Base-by-base conservation (phyloP, 306 rosid genomes). In the Fragaria nilgerrensis region DNA sequence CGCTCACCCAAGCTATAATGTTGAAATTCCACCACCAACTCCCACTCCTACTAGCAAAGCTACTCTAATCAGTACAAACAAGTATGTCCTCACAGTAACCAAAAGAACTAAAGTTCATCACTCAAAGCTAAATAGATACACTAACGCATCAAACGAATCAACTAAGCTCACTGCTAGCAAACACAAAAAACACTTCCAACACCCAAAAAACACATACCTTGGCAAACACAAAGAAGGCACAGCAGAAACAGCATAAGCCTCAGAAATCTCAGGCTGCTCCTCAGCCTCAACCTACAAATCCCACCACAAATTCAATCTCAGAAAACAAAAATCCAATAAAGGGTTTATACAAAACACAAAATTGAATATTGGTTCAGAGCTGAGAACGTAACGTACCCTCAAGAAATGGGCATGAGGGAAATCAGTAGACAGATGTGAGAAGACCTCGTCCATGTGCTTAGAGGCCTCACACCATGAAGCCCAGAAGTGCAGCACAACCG, bases 401-500 rank as follows among this genome's bases (percentile, higher is more conserved):
- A 89, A 73, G 91, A 95, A 92, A 52, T 84, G 88, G 44, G 90
- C 83, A 5, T 76, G 87, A 68, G 98, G 98, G 77, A 92, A 89
- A 87, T 95, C 98, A 7, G 88, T 86, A 81, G 96, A 81, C 48
- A 95, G 88, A 80, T 88, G 98, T 29, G 92, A 82, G 75, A 90
- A 86, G 87, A 95, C 88, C 75, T 89, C 85, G 82, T 95, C 98
- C 98, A 95, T 95, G 88, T 89, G 97, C 86, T 88, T 90, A 5
- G 98, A 95, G 78, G 98, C 98, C 39, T 89, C 97, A 61, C 98
- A 95, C 98, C 98, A 95, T 3, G 97, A 86, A 0, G 98, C 98
- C 98, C 98, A 95, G 84, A 95, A 95, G 80, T 95, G 97, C 16
- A 92, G 86, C 16, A 84, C 73, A 12, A 86, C 91, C 12, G 91